Evolutionary conservation across 108 stramenopile genomes (phyloP), one percentile per base, ranked within the genome.

Genomic region (Cylindrotheca fusiformis): DNA sequence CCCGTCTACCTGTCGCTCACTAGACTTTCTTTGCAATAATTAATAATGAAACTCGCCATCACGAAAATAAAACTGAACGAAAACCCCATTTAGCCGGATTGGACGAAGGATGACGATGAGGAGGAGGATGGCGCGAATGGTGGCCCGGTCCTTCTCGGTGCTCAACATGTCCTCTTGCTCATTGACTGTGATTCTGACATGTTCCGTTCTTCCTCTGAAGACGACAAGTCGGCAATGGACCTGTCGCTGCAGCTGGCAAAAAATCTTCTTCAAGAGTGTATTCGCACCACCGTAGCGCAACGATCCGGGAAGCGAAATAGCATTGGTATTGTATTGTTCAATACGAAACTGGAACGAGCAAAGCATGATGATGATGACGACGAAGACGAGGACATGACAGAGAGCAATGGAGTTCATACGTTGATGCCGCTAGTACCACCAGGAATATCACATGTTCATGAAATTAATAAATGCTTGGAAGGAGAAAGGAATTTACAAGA

Each of bases 351-450:
- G 14, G 10, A 41, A 14, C 6, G 14, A 41, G 14, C 36, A 10
- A 14, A 6, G 14, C 6, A 10, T 6, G 36, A 41, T 10, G 62
- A 60, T 4, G 70, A 65, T 55, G 45, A 64, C 3, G 52, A 58
- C 12, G 65, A 79, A n/a, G 64, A 61, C 8, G 69, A 70, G 1
- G 52, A 65, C 14, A 69, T 63, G 17, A 49, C 51, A 1, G 68
- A 82, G 21, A 55, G 64, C 5, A 48, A 63, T 44, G 79, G 58
- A 17, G 83, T 80, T 20, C 73, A 86, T 52, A 58, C 72, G 60
- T 61, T 88, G 32, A 25, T 88, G 27, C 63, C 76, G 26, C 52
- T 91, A 48, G 61, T 60, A 32, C 81, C 83, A 12, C 90, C 87
- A 0, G 87, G 90, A 28, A 82, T 79, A 30, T 64, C 57, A n/a